Evolutionary conservation across 805 yeast genomes (phyloP).

Genomic region (Alloascoidea africana): DNA sequence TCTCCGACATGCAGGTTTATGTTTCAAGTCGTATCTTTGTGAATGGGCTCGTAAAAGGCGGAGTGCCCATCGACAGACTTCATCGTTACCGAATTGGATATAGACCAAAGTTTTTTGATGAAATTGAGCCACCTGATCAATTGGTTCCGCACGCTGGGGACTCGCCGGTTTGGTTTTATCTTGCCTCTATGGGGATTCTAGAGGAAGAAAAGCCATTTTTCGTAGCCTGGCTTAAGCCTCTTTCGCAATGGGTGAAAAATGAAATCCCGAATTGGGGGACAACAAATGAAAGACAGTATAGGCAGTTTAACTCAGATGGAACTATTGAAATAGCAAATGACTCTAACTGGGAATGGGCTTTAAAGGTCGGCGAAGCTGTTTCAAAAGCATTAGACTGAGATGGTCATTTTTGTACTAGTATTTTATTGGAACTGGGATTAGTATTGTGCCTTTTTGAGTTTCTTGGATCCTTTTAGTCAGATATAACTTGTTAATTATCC

Average conservation of each 20-base stretch:
- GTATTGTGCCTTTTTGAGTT: too few relatives aligned
- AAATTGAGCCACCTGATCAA: constrained; percentile 10
- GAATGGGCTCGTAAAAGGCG: constrained; percentile 15
- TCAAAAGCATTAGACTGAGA: constrained; percentile 8
- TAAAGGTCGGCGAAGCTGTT: constrained; percentile 18
- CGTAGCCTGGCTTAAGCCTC: constrained; percentile 17
- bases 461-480: too few relatives aligned
- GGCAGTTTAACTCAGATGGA: constrained; percentile 19
- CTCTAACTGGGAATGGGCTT: constrained; percentile 22
- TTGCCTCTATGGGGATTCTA: constrained; percentile 11
- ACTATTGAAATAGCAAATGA: constrained; percentile 15
- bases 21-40: constrained; percentile 22
- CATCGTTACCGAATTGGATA: constrained; percentile 18
- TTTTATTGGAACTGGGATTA: too few relatives aligned
- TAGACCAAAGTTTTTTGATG: constrained; percentile 15
- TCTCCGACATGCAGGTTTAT: constrained; percentile 24
- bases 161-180: constrained; percentile 20
- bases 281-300: constrained; percentile 11
- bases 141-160: constrained; percentile 25
- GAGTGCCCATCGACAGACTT: constrained; percentile 15
- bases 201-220: constrained; percentile 14
- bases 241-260: constrained; percentile 15
- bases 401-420: too few relatives aligned
- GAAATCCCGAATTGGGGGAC: constrained; percentile 18
- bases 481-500: too few relatives aligned